These are phyloP conservation scores for Circinella minor DNA, from an alignment of 371 early-diverging fungal genomes.

Conservation along the genomic window DNA sequence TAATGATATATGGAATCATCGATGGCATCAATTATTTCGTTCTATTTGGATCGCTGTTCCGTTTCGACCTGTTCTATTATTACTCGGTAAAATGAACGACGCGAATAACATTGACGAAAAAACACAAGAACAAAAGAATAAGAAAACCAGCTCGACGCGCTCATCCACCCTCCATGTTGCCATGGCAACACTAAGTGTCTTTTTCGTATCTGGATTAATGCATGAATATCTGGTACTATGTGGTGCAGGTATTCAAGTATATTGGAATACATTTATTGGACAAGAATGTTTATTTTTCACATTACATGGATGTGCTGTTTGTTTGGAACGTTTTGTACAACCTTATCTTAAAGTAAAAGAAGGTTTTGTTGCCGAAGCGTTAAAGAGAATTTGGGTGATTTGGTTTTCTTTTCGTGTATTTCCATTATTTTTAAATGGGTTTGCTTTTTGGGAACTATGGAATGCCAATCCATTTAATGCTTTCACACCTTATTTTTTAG, in stretches of 20 bases:
- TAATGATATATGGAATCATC: constrained; percentile 15
- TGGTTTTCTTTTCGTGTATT: constrained; percentile 20
- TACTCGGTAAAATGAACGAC: not conserved
- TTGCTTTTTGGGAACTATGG: constrained; percentile 31
- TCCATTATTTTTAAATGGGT: constrained; percentile 33
- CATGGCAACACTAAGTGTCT: constrained; percentile 33
- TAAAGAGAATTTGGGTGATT: constrained; percentile 30
- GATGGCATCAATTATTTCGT: constrained; percentile 42
- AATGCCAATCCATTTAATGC: constrained; percentile 18
- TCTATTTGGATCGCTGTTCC: constrained; percentile 40
- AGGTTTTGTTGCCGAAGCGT: not conserved
- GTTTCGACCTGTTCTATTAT: constrained; percentile 32
- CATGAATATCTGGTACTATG: constrained; percentile 37
- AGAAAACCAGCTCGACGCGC: constrained; percentile 1
- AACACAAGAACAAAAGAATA: not conserved
- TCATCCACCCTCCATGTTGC: not conserved
- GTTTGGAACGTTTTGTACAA: constrained; percentile 12
- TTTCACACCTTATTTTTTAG: constrained; percentile 17
- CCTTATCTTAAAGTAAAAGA: not conserved
- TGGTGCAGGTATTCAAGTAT: constrained; percentile 27
- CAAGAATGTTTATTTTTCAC: constrained; percentile 37
- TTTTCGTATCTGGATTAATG: constrained; percentile 32
- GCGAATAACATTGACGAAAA: not conserved
- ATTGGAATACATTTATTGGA: constrained; percentile 25
- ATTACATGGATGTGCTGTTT: constrained; percentile 29